A percentile compares a stretch with the other conserved stretches of the same genome.
phyloP scores from a whole-genome alignment of 805 yeast genomes.

The Ogataea allantospora region DNA sequence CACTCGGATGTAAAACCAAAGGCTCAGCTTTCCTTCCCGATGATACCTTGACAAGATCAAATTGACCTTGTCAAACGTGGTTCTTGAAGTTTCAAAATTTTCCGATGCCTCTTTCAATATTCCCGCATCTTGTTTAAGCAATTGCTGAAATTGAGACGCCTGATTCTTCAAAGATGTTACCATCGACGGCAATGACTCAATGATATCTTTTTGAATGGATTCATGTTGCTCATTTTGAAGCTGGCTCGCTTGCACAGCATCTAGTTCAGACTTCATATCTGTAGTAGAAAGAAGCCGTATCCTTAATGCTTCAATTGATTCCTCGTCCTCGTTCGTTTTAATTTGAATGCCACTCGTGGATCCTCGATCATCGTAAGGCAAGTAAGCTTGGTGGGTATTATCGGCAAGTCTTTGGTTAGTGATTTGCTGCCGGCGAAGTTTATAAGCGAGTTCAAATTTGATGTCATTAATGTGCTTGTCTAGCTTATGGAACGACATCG shows the following conservation, averaged over 20 bases:
- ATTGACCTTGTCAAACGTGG: conserved; percentile 30
- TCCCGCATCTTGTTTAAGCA: conserved; percentile 32
- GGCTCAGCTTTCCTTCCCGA: conserved; percentile 32
- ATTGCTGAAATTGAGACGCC: conserved; percentile 34
- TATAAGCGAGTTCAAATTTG: conserved; percentile 19
- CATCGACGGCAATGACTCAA: conserved; percentile 33
- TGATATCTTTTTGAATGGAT: conserved; percentile 31
- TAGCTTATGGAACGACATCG: conserved; percentile 13
- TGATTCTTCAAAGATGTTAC: conserved; percentile 31
- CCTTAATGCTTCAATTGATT: conserved; percentile 29
- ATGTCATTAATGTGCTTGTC: conserved; percentile 15
- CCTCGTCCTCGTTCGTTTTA: conserved; percentile 18
- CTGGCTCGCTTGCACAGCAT: conserved; percentile 24
- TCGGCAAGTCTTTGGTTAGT: too few relatives aligned
- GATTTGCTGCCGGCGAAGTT: conserved; percentile 6
- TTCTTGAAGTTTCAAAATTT: conserved; percentile 32
- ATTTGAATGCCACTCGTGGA: neutral
- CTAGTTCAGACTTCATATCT: conserved; percentile 26
- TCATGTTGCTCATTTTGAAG: conserved; percentile 33
- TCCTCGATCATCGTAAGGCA: conserved; percentile 2
- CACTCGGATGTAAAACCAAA: conserved; percentile 34
- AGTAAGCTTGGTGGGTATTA: too few relatives aligned
- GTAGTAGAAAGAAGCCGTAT: conserved; percentile 28
- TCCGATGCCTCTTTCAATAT: conserved; percentile 34
- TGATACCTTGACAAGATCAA: conserved; percentile 30